Percentiles rank a stretch among this genome's conserved stretches.
phyloP scores from a whole-genome alignment of 2,329 filamentous ascomycete species.

The Pyricularia grisea region DNA sequence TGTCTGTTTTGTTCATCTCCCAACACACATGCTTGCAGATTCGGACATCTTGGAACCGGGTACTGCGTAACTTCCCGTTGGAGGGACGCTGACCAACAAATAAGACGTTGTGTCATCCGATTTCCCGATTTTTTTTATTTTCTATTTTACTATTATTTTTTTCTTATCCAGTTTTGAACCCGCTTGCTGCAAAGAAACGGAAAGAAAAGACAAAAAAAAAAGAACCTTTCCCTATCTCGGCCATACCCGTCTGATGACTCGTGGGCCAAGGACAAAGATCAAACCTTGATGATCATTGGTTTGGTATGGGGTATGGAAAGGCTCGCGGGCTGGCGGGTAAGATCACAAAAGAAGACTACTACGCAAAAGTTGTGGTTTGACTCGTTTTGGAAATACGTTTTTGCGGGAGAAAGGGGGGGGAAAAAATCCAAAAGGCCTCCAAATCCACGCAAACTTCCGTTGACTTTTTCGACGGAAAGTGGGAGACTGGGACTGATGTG shows the following conservation, averaged over 20 bases:
- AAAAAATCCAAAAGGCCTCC: neutral
- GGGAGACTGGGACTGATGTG: neutral
- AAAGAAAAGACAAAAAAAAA: too few species aligned
- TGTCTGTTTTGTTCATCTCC: neutral
- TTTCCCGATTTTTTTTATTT: neutral
- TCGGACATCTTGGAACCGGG: too few species aligned
- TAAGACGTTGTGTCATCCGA: neutral
- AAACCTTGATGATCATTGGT: neutral
- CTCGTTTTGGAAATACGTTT: neutral
- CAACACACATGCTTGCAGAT: too few species aligned
- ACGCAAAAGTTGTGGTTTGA: neutral
- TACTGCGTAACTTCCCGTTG: neutral
- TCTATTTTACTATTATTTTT: too few species aligned
- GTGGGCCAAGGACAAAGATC: neutral
- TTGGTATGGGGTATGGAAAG: neutral
- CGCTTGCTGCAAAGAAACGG: too few species aligned
- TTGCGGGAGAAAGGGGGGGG: too few species aligned
- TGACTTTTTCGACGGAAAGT: neutral
- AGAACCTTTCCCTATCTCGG: neutral
- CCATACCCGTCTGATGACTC: neutral
- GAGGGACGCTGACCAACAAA: neutral
- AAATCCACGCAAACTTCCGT: neutral
- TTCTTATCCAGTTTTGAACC: too few species aligned
- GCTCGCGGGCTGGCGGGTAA: neutral
- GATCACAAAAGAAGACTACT: neutral